Conservation (phyloP, 1,284 basidiomycete genomes). For the Neonothopanus nambi region DNA sequence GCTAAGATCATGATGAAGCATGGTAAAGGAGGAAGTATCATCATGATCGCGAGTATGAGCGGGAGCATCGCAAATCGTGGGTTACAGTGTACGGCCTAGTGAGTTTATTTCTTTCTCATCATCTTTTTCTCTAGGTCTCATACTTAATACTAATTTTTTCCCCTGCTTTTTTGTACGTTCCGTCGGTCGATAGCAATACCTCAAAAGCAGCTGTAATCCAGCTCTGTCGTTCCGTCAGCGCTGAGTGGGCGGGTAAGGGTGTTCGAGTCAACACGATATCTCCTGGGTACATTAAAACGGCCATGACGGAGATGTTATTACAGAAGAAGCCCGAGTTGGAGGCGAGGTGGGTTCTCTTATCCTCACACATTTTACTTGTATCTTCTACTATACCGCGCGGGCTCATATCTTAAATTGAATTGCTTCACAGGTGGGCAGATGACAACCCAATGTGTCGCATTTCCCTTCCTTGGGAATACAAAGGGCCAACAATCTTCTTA, state of each 20-base stretch:
- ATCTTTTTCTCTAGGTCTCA: slow-evolving; percentile 23
- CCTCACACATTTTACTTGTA: too few species aligned
- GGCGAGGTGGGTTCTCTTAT: slow-evolving; percentile 1
- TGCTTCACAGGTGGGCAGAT: not conserved
- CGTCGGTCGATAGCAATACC: too few species aligned
- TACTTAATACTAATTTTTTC: not conserved
- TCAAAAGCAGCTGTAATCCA: slow-evolving; percentile 44
- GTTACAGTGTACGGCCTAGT: slow-evolving; percentile 12
- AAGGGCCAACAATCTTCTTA: slow-evolving; percentile 11
- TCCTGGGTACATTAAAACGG: slow-evolving; percentile 16
- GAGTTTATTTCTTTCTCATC: not conserved
- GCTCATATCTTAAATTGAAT: not conserved
- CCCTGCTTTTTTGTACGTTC: not conserved
- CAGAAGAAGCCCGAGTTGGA: slow-evolving; percentile 13
- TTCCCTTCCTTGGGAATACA: slow-evolving; percentile 9
- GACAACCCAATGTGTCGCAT: too few species aligned
- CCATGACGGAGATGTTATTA: slow-evolving; percentile 11
- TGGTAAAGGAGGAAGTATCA: slow-evolving; percentile 40
- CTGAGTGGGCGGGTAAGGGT: slow-evolving; percentile 40
- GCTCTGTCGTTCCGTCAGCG: slow-evolving; percentile 42
- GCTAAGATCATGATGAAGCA: slow-evolving; percentile 38
- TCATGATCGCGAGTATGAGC: slow-evolving; percentile 50
- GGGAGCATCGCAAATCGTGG: slow-evolving; percentile 29
- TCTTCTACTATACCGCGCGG: too few species aligned
- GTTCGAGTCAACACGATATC: slow-evolving; percentile 32